Percentiles rank a stretch among this genome's conserved stretches.
Evolutionary conservation across 208 protist species (phyloP).

Genomic region (Acanthamoeba healyi): DNA sequence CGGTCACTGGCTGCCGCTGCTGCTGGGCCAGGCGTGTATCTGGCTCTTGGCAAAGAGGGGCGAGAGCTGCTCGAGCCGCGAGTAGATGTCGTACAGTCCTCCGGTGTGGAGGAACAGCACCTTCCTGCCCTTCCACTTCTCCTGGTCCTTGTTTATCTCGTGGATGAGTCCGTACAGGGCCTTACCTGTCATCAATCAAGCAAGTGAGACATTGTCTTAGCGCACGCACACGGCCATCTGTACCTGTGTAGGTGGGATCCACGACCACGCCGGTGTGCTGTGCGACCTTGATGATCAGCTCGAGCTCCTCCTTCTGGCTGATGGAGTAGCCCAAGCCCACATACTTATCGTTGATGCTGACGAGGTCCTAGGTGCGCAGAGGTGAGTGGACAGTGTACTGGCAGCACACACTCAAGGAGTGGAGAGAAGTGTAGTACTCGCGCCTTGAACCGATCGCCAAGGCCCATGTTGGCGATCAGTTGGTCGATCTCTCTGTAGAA

Average conservation of each 20-base stretch:
- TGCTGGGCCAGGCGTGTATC: no score
- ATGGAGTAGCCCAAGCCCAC: slow-evolving; percentile 75
- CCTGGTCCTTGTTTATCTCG: not conserved
- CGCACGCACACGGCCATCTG: not conserved
- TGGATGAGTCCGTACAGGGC: not conserved
- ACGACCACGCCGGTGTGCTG: slow-evolving; percentile 73
- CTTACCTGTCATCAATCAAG: not conserved
- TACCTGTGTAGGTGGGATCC: slow-evolving; percentile 79
- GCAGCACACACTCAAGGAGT: no score
- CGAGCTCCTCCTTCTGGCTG: slow-evolving; percentile 30
- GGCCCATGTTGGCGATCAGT: slow-evolving; percentile 26
- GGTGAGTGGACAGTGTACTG: no score
- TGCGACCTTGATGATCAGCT: slow-evolving; percentile 7
- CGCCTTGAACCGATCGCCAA: not conserved
- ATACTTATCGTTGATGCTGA: slow-evolving; percentile 23
- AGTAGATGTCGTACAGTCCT: slow-evolving; percentile 52
- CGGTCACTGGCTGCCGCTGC: no score
- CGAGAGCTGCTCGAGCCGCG: slow-evolving; percentile 17
- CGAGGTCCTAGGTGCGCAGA: slow-evolving; percentile 1
- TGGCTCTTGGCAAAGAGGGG: slow-evolving; percentile 3
- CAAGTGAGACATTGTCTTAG: no score
- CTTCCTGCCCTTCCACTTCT: not conserved
- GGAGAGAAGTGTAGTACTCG: no score
- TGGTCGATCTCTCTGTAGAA: slow-evolving; percentile 75
- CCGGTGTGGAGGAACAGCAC: slow-evolving; percentile 73